phyloP scores from a whole-genome alignment of 2,329 filamentous ascomycete genomes.

The Pseudogymnoascus sp. region DNA sequence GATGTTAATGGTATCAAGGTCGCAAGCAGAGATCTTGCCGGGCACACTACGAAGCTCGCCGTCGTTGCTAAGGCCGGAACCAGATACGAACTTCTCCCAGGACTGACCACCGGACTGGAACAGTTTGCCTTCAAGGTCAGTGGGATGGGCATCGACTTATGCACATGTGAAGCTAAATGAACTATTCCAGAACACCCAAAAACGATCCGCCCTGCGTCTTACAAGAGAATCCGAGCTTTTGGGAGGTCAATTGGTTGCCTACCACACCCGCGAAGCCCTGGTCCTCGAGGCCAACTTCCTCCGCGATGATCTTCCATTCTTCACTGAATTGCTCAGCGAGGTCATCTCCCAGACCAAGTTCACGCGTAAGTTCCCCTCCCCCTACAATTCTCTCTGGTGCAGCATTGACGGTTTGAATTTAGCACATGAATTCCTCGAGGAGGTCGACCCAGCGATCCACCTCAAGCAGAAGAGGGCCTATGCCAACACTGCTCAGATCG shows the following conservation, averaged over 20 bases:
- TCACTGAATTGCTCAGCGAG: conserved; percentile 89
- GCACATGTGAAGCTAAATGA: neutral
- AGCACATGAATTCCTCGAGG: conserved; percentile 89
- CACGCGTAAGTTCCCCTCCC: conserved; percentile 46
- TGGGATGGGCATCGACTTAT: conserved; percentile 5
- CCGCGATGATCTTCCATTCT: conserved; percentile 92
- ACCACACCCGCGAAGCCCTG: conserved; percentile 88
- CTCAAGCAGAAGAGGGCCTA: conserved; percentile 67
- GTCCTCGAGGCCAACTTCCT: conserved; percentile 93
- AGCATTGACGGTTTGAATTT: conserved; percentile 13
- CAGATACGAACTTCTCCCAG: conserved; percentile 82
- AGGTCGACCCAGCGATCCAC: conserved; percentile 69
- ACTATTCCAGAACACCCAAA: conserved; percentile 61
- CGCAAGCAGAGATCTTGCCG: conserved; percentile 79
- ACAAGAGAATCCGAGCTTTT: conserved; percentile 92
- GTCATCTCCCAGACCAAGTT: conserved; percentile 84
- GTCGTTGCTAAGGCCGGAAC: conserved; percentile 92
- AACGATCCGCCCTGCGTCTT: conserved; percentile 85
- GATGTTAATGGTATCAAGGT: conserved; percentile 86
- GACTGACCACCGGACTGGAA: conserved; percentile 81
- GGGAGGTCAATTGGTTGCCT: conserved; percentile 78
- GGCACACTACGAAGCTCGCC: conserved; percentile 83
- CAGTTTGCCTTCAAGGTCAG: conserved; percentile 90
- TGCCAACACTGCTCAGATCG: conserved; percentile 54
- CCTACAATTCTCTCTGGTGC: conserved; percentile 12